Percentiles rank a stretch among this genome's conserved stretches.
phyloP scores from a whole-genome alignment of 345 rosid genomes.

The Luvunga scandens region DNA sequence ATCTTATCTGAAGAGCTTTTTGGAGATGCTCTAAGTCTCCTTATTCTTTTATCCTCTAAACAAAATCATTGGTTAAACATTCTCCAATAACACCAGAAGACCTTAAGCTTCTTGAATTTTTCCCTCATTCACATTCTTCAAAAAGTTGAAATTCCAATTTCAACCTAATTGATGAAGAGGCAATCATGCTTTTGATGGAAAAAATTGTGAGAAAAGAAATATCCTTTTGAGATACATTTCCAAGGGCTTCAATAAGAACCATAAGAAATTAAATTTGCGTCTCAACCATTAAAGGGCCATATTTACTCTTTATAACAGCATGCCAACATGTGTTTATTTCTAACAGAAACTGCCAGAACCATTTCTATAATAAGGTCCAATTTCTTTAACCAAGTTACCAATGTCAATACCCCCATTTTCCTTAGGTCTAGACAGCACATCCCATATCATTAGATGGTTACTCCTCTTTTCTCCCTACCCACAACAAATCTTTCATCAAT shows the following conservation, averaged over 20 bases:
- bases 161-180: neutral
- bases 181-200: neutral
- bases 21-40: too few species aligned
- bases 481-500: neutral
- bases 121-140: neutral
- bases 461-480: neutral
- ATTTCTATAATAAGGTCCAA: neutral
- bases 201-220: neutral
- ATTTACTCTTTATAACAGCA: neutral
- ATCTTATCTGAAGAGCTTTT: too few species aligned
- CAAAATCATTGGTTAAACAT: too few species aligned
- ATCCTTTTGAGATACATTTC: neutral
- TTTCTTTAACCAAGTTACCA: neutral
- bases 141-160: neutral
- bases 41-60: too few species aligned
- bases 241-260: neutral
- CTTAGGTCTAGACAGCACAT: too few species aligned
- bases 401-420: too few species aligned
- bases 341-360: neutral
- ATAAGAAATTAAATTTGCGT: neutral
- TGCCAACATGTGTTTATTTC: neutral
- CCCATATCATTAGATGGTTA: too few species aligned
- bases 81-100: neutral
- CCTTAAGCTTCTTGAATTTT: neutral
- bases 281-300: neutral